Evolutionary conservation across 305 asterid species (phyloP).

Genomic region (Plantago coronopus): DNA sequence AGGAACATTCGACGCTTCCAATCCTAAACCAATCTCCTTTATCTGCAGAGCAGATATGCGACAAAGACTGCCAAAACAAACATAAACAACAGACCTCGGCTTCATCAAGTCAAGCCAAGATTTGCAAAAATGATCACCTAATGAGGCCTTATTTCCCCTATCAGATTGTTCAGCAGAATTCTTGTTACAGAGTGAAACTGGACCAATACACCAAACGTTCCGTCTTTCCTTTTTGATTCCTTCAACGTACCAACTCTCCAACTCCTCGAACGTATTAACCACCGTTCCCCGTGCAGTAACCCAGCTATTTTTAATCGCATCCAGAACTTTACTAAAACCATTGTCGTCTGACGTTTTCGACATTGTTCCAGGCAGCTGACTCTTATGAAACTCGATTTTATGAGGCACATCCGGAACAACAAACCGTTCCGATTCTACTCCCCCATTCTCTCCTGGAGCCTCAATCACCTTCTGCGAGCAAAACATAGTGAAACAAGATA

Average conservation of each 20-base stretch:
- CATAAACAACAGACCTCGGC: slow-evolving; percentile 35
- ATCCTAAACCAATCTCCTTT: slow-evolving; percentile 43
- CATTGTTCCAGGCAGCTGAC: slow-evolving; percentile 28
- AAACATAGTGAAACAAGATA: slow-evolving; percentile 38
- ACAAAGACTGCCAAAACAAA: slow-evolving; percentile 53
- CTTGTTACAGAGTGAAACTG: slow-evolving; percentile 33
- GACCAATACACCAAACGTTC: slow-evolving; percentile 45
- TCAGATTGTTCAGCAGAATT: slow-evolving; percentile 15
- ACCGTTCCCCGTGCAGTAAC: slow-evolving; percentile 27
- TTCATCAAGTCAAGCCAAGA: slow-evolving; percentile 40
- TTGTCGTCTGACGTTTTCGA: too few relatives aligned
- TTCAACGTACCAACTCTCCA: slow-evolving; percentile 35
- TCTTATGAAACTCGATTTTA: slow-evolving; percentile 23
- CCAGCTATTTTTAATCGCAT: slow-evolving; percentile 21
- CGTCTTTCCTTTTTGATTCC: slow-evolving; percentile 19
- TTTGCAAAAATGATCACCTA: slow-evolving; percentile 19
- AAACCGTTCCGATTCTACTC: slow-evolving; percentile 20
- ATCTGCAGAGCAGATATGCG: slow-evolving; percentile 35
- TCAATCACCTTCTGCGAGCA: slow-evolving; percentile 14
- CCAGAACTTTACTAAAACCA: slow-evolving; percentile 6
- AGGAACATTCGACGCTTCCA: slow-evolving; percentile 40
- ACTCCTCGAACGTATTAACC: slow-evolving; percentile 38
- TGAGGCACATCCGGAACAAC: slow-evolving; percentile 35
- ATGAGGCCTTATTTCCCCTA: slow-evolving; percentile 36
- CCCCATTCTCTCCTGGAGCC: background rate